These are phyloP conservation scores for Centaurea solstitialis DNA, from an alignment of 129 eudicot species.

Conservation along the genomic window DNA sequence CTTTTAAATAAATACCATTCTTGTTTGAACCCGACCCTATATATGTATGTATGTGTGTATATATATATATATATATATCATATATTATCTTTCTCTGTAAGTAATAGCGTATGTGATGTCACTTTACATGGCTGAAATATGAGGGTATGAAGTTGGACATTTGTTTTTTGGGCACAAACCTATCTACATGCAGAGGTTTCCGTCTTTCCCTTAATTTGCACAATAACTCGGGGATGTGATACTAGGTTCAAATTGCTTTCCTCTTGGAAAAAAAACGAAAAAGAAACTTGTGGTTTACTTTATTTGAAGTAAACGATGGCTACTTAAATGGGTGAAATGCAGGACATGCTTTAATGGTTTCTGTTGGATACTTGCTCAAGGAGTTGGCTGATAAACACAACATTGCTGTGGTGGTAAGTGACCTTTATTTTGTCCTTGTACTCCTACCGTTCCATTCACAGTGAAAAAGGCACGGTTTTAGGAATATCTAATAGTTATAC, in stretches of 20 bases:
- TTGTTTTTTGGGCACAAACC: too few species aligned
- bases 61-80: too few species aligned
- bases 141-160: too few species aligned
- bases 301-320: neutral
- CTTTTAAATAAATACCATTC: too few species aligned
- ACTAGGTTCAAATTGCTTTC: too few species aligned
- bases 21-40: too few species aligned
- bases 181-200: too few species aligned
- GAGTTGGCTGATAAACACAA: constrained; percentile 67
- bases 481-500: neutral
- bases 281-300: neutral
- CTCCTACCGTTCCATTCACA: neutral
- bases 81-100: neutral
- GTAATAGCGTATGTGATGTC: neutral
- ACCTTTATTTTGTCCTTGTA: neutral
- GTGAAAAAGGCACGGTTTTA: neutral
- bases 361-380: constrained; percentile 69
- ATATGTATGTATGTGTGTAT: too few species aligned
- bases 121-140: neutral
- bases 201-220: too few species aligned
- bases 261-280: neutral
- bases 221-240: too few species aligned
- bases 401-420: constrained; percentile 58
- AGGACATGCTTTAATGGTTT: constrained; percentile 84
- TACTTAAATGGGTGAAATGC: constrained; percentile 17